phyloP scores from a whole-genome alignment of 2,329 filamentous ascomycete genomes.

The Cercospora sp. region DNA sequence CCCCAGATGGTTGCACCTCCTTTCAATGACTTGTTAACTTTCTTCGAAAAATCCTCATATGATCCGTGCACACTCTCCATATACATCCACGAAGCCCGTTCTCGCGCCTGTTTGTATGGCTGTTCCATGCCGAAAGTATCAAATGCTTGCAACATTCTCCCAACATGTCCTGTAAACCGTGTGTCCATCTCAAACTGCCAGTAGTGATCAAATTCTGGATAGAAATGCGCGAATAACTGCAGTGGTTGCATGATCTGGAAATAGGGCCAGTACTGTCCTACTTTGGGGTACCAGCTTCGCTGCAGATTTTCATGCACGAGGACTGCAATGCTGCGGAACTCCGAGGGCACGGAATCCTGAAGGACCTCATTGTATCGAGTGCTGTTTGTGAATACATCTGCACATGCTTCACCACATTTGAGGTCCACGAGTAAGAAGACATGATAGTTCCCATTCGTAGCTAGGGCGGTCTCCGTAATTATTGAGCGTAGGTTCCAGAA shows the following conservation, averaged over 20 bases:
- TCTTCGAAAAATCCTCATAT: background rate
- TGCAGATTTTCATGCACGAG: constrained; percentile 88
- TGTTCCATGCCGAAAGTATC: constrained; percentile 60
- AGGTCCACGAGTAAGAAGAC: constrained; percentile 81
- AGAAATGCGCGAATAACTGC: constrained; percentile 49
- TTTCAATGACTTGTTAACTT: constrained; percentile 48
- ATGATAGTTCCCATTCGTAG: constrained; percentile 80
- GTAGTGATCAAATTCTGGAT: constrained; percentile 50
- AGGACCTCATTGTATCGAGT: constrained; percentile 58
- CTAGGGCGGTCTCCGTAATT: constrained; percentile 76
- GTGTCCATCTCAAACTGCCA: constrained; percentile 91
- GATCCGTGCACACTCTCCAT: constrained; percentile 59
- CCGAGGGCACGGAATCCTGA: constrained; percentile 59
- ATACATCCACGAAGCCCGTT: constrained; percentile 69
- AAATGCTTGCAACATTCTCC: constrained; percentile 49
- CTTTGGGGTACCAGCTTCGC: constrained; percentile 67
- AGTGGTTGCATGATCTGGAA: constrained; percentile 60
- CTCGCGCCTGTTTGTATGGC: constrained; percentile 69
- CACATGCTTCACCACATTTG: constrained; percentile 71
- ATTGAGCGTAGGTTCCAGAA: constrained; percentile 76
- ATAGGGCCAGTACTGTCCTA: constrained; percentile 73
- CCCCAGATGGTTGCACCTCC: constrained; percentile 66
- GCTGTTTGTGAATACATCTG: constrained; percentile 73
- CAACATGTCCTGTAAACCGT: constrained; percentile 70
- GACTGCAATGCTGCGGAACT: constrained; percentile 82